phyloP scores from a whole-genome alignment of 495 filamentous ascomycete genomes.

The Penicillium lagena region DNA sequence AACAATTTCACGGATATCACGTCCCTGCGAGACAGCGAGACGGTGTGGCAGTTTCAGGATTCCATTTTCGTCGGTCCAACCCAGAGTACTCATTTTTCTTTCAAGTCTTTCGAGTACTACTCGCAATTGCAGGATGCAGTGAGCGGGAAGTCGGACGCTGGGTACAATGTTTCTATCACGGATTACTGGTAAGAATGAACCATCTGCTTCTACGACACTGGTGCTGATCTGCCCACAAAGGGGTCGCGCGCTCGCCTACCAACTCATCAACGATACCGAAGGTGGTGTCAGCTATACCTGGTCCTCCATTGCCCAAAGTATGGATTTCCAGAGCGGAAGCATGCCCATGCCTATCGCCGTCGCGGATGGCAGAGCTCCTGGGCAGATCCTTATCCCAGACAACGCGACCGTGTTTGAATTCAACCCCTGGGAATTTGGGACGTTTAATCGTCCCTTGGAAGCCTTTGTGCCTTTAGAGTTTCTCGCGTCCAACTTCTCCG shows the following conservation, averaged over 20 bases:
- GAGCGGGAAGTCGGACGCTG: constrained; percentile 57
- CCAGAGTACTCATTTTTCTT: constrained; percentile 41
- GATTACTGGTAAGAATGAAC: constrained; percentile 64
- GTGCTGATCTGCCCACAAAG: constrained; percentile 14
- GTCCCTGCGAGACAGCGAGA: constrained; percentile 43
- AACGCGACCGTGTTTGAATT: constrained; percentile 85
- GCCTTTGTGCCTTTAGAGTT: constrained; percentile 72
- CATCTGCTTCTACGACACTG: neutral
- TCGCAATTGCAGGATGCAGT: constrained; percentile 56
- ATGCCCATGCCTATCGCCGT: constrained; percentile 81
- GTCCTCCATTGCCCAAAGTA: constrained; percentile 71
- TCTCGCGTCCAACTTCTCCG: constrained; percentile 73
- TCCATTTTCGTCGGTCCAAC: constrained; percentile 68
- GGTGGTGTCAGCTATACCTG: constrained; percentile 80
- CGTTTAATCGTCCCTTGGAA: constrained; percentile 72
- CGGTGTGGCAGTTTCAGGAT: constrained; percentile 70
- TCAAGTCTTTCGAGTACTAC: constrained; percentile 60
- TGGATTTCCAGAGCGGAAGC: constrained; percentile 60
- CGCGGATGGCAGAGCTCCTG: constrained; percentile 65
- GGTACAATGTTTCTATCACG: constrained; percentile 71
- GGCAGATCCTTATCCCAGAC: constrained; percentile 53
- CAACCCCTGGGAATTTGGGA: constrained; percentile 83
- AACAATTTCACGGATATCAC: constrained; percentile 85
- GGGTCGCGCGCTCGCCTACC: constrained; percentile 70
- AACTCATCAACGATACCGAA: constrained; percentile 71